phyloP scores from a whole-genome alignment of 2,329 filamentous ascomycete species.

The Neopestalotiopsis rosae region DNA sequence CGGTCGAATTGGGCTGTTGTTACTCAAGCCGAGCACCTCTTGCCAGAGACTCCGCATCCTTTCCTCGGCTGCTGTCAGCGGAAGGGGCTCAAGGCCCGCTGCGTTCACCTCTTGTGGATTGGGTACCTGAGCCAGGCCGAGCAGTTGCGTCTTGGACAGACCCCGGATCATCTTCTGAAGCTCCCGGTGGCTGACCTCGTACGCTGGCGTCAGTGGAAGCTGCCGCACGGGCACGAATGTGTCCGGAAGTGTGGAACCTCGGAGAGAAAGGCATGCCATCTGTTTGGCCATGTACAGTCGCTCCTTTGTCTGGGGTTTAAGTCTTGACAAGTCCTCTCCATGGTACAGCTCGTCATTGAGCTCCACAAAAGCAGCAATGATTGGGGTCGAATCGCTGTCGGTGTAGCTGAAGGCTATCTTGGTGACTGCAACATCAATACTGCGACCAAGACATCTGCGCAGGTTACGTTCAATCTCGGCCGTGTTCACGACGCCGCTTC shows the following conservation, averaged over 20 bases:
- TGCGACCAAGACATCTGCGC: constrained; percentile 50
- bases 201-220: constrained; percentile 54
- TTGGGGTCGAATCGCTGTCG: constrained; percentile 41
- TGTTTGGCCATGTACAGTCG: constrained; percentile 49
- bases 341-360: constrained; percentile 46
- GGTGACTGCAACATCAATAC: constrained; percentile 55
- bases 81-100: constrained; percentile 49
- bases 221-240: constrained; percentile 54
- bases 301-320: constrained; percentile 47
- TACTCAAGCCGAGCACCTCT: constrained; percentile 43
- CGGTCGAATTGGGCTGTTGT: constrained; percentile 45
- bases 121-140: constrained; percentile 44
- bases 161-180: constrained; percentile 51
- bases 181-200: constrained; percentile 55
- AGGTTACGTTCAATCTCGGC: constrained; percentile 53
- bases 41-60: constrained; percentile 55
- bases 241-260: constrained; percentile 40
- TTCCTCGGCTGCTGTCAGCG: constrained; percentile 53
- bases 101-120: constrained; percentile 42
- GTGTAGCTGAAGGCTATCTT: constrained; percentile 46
- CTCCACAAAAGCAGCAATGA: constrained; percentile 56
- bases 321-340: constrained; percentile 42
- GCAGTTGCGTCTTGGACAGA: constrained; percentile 48
- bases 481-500: constrained; percentile 45
- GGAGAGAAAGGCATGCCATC: constrained; percentile 48